Percentiles rank a stretch among this genome's conserved stretches.
phyloP scores from a whole-genome alignment of 2,329 filamentous ascomycete species.

The Calonectria fujianensis region DNA sequence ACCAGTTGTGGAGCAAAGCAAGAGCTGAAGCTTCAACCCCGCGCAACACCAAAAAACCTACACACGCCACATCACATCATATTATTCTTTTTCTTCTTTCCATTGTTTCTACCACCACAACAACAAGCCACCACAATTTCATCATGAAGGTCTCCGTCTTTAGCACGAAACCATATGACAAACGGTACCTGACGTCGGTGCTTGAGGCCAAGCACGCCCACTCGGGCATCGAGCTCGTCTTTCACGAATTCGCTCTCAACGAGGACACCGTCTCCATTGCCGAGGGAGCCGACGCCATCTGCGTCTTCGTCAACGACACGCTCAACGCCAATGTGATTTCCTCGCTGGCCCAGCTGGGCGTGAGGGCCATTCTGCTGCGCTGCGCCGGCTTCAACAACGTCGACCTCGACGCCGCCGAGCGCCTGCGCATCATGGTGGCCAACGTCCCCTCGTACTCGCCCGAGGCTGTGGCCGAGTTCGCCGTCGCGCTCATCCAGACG shows the following conservation, averaged over 20 bases:
- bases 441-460: conserved; percentile 82
- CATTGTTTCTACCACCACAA: neutral
- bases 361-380: conserved; percentile 77
- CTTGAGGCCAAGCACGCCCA: conserved; percentile 59
- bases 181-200: conserved; percentile 69
- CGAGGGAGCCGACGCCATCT: conserved; percentile 73
- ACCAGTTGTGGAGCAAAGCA: conserved; percentile 48
- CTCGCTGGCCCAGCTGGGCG: conserved; percentile 68
- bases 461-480: conserved; percentile 82
- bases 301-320: conserved; percentile 81
- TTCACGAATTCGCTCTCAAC: conserved; percentile 75
- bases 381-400: conserved; percentile 83
- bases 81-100: neutral
- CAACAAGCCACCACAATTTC: neutral
- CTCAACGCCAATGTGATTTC: conserved; percentile 71
- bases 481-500: conserved; percentile 80
- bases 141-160: conserved; percentile 78
- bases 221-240: conserved; percentile 68
- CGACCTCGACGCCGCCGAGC: conserved; percentile 73
- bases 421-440: conserved; percentile 76
- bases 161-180: conserved; percentile 79
- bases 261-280: conserved; percentile 74
- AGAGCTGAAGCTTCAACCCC: conserved; percentile 47
- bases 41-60: conserved; percentile 41
- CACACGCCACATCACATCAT: conserved; percentile 1